phyloP scores from a whole-genome alignment of 352 stramenopile genomes.

The Globisporangium nodosum region DNA sequence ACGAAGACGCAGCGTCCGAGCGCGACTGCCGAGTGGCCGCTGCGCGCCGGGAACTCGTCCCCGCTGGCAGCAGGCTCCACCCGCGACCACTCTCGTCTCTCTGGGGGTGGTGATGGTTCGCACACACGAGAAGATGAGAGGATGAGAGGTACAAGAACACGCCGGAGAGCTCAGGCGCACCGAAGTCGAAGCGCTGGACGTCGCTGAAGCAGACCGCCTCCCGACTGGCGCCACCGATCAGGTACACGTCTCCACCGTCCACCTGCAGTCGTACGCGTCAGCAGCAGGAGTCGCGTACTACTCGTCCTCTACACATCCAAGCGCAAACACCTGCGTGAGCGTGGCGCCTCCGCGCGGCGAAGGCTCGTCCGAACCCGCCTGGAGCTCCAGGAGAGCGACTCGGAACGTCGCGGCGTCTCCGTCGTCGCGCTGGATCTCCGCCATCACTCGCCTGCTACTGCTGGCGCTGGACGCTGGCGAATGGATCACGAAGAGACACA shows the following conservation, averaged over 20 bases:
- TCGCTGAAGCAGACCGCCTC: slow-evolving; percentile 48
- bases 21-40: slow-evolving; percentile 51
- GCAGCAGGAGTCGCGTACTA: too few species aligned
- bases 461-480: too few species aligned
- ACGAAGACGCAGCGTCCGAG: slow-evolving; percentile 37
- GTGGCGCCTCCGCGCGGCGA: slow-evolving; percentile 37
- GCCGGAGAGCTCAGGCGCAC: slow-evolving; percentile 4
- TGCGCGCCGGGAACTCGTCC: slow-evolving; percentile 34
- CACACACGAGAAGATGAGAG: neutral
- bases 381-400: slow-evolving; percentile 5
- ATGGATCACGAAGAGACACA: too few species aligned
- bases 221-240: slow-evolving; percentile 58
- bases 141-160: neutral
- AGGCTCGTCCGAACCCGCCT: slow-evolving; percentile 13
- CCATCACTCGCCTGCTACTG: too few species aligned
- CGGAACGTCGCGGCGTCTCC: neutral
- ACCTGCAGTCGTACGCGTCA: slow-evolving; percentile 9
- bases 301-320: neutral
- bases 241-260: slow-evolving; percentile 30
- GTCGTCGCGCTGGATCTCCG: neutral
- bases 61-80: slow-evolving; percentile 12
- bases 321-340: slow-evolving; percentile 34
- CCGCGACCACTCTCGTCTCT: slow-evolving; percentile 17
- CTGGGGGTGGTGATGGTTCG: slow-evolving; percentile 2
- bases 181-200: slow-evolving; percentile 46